These are phyloP conservation scores for Aspergillus fumigatus DNA, from an alignment of 2,329 filamentous ascomycete genomes.

Conservation along the genomic window DNA sequence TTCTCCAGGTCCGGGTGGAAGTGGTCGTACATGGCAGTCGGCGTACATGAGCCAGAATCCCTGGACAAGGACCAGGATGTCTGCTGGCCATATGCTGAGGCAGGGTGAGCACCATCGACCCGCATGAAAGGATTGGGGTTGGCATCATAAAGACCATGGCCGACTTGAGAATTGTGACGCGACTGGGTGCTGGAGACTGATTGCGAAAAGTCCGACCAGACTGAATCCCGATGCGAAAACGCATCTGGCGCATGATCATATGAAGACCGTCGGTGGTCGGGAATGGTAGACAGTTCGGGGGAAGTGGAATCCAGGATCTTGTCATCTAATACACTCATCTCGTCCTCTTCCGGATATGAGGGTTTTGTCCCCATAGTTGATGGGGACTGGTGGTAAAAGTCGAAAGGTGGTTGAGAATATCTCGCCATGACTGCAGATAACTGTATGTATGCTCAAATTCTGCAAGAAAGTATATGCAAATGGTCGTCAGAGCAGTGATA, in stretches of 20 bases:
- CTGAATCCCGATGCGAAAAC: conserved; percentile 50
- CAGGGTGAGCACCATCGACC: conserved; percentile 47
- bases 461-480: conserved; percentile 6
- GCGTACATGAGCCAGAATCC: conserved; percentile 67
- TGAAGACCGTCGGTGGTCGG: conserved; percentile 42
- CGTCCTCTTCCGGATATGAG: conserved; percentile 44
- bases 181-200: conserved; percentile 40
- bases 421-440: conserved; percentile 36
- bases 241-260: conserved; percentile 47
- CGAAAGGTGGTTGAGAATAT: conserved; percentile 41
- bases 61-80: conserved; percentile 61
- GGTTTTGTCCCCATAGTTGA: conserved; percentile 41
- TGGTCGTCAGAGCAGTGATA: not conserved
- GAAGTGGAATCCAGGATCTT: conserved; percentile 48
- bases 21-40: conserved; percentile 66
- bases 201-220: conserved; percentile 46
- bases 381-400: conserved; percentile 42
- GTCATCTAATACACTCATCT: conserved; percentile 49
- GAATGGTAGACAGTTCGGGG: conserved; percentile 45
- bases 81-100: conserved; percentile 42
- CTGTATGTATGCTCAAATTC: conserved; percentile 17
- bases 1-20: conserved; percentile 51
- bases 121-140: conserved; percentile 61
- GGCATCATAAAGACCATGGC: conserved; percentile 47
- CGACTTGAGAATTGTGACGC: conserved; percentile 38